Conservation (phyloP, 2,329 filamentous ascomycete genomes). For the Ophiostoma quercus region DNA sequence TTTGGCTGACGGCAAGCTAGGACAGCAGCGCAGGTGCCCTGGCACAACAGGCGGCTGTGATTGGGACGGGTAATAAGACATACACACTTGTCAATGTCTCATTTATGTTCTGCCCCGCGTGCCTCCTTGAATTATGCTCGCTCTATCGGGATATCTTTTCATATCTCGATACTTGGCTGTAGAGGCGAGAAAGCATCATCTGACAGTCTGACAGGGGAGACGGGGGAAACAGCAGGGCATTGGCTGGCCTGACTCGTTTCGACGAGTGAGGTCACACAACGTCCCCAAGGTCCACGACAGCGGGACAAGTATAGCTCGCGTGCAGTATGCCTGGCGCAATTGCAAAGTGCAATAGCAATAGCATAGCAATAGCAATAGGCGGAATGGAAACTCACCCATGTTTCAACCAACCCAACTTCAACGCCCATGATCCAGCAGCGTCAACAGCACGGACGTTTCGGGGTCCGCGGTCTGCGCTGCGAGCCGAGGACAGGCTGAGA, state of each 20-base stretch:
- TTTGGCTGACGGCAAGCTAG: neutral
- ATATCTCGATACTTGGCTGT: neutral
- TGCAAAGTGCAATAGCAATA: neutral
- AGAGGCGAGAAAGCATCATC: neutral
- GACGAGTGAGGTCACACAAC: constrained; percentile 21
- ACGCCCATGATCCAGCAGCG: constrained; percentile 24
- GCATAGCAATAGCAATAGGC: neutral
- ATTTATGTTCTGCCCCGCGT: neutral
- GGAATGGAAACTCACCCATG: constrained; percentile 25
- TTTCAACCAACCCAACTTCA: constrained; percentile 23
- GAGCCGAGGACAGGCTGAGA: neutral
- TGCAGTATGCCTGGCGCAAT: neutral
- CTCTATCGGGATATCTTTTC: neutral
- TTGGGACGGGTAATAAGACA: constrained; percentile 1
- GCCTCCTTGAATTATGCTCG: neutral
- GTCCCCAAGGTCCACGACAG: constrained; percentile 24
- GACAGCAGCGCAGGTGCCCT: neutral
- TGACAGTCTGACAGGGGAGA: neutral
- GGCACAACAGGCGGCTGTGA: neutral
- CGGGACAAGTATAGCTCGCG: constrained; percentile 11
- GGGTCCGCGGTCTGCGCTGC: constrained; percentile 15
- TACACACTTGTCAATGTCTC: neutral
- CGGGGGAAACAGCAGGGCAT: constrained; percentile 12
- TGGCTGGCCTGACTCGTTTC: constrained; percentile 2
- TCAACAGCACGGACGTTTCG: constrained; percentile 12